These are phyloP conservation scores for Daldinia grandis DNA, from an alignment of 495 filamentous ascomycete genomes.

Conservation along the genomic window DNA sequence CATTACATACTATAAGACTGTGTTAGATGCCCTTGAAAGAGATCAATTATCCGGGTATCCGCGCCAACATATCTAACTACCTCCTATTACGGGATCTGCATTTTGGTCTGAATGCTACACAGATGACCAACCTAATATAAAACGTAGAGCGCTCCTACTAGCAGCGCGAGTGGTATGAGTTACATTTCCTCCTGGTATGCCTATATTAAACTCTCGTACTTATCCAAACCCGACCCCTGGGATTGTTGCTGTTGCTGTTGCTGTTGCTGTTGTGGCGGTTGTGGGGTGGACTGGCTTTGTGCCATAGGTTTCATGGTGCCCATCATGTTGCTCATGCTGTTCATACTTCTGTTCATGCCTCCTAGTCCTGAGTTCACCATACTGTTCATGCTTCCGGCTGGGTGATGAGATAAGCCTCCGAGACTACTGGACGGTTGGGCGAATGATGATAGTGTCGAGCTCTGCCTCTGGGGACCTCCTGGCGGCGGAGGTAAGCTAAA, in stretches of 20 bases:
- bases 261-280: slow-evolving; percentile 28
- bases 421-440: slow-evolving; percentile 23
- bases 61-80: slow-evolving; percentile 8
- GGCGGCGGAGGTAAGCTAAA: slow-evolving; percentile 57
- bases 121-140: neutral
- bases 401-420: slow-evolving; percentile 26
- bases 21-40: neutral
- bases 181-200: neutral
- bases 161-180: neutral
- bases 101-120: slow-evolving; percentile 4
- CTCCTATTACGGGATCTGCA: slow-evolving; percentile 2
- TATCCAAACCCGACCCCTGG: slow-evolving; percentile 72
- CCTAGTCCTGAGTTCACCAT: slow-evolving; percentile 42
- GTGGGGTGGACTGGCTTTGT: slow-evolving; percentile 27
- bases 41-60: slow-evolving; percentile 16
- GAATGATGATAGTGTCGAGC: slow-evolving; percentile 29
- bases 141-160: neutral
- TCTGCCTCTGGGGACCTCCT: slow-evolving; percentile 35
- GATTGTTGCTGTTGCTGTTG: slow-evolving; percentile 42
- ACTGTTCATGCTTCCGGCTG: slow-evolving; percentile 36
- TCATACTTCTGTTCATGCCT: slow-evolving; percentile 35
- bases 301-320: slow-evolving; percentile 27
- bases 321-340: slow-evolving; percentile 42
- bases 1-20: neutral
- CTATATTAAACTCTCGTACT: slow-evolving; percentile 82